These are phyloP conservation scores for Russula sp. DNA, from an alignment of 768 basidiomycete genomes.

Conservation along the genomic window DNA sequence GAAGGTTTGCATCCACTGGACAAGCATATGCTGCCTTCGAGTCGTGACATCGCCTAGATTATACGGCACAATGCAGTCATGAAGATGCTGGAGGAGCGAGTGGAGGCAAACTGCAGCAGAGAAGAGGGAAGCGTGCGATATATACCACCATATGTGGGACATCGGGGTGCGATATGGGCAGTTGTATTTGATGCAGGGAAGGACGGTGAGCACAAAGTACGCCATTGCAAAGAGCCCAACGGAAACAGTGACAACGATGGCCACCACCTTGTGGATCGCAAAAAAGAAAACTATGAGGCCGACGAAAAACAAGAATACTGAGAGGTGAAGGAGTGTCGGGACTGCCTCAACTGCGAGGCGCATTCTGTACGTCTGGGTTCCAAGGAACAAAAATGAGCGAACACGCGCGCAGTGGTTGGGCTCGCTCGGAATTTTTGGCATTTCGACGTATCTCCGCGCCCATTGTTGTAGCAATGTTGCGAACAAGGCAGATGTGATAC, in stretches of 20 bases:
- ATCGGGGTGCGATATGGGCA: neutral
- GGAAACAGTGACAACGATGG: neutral
- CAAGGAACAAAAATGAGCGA: conserved; percentile 14
- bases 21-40: neutral
- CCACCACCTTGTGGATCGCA: neutral
- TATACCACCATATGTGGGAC: conserved; percentile 3
- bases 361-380: neutral
- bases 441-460: conserved; percentile 9
- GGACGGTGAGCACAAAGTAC: conserved; percentile 4
- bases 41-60: neutral
- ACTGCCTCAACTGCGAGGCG: neutral
- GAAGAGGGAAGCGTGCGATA: neutral
- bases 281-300: conserved; percentile 9
- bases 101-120: neutral
- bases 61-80: neutral
- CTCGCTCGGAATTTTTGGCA: neutral
- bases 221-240: neutral
- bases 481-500: conserved; percentile 9
- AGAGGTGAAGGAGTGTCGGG: conserved; percentile 11
- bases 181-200: neutral
- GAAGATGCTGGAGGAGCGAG: neutral
- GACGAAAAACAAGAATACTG: conserved; percentile 15
- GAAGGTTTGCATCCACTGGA: neutral
- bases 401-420: conserved; percentile 2
- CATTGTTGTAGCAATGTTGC: conserved; percentile 14